Conservation (phyloP, 306 rosid genomes). For the Amphicarpaea edgeworthii region DNA sequence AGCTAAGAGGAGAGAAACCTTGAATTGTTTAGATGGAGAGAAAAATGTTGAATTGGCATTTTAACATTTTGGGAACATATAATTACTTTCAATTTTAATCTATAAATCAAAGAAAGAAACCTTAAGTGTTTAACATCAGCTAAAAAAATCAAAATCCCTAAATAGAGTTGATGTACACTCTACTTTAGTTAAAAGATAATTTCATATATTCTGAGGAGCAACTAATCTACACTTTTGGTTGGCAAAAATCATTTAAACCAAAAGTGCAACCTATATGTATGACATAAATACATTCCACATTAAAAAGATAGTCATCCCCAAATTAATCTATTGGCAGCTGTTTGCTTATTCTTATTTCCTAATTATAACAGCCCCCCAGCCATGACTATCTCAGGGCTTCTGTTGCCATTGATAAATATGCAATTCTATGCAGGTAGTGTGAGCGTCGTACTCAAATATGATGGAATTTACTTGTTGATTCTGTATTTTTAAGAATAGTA, state of each 20-base stretch:
- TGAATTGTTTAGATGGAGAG: neutral
- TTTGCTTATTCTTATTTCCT: too few relatives aligned
- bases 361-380: too few relatives aligned
- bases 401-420: too few relatives aligned
- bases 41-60: neutral
- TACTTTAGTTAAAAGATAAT: neutral
- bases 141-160: neutral
- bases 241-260: neutral
- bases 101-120: neutral
- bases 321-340: too few relatives aligned
- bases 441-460: too few relatives aligned
- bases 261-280: neutral
- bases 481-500: too few relatives aligned
- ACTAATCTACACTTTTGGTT: neutral
- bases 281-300: neutral
- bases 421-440: too few relatives aligned
- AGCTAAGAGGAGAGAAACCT: slow-evolving; percentile 2
- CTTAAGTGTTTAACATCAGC: neutral
- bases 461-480: too few relatives aligned
- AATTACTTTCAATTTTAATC: neutral
- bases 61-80: neutral
- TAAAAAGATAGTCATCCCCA: neutral
- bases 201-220: neutral
- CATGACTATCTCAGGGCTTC: too few relatives aligned
- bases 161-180: neutral